These are phyloP conservation scores for Cafeteria roenbergensis DNA, from an alignment of 108 stramenopile genomes.

Conservation along the genomic window DNA sequence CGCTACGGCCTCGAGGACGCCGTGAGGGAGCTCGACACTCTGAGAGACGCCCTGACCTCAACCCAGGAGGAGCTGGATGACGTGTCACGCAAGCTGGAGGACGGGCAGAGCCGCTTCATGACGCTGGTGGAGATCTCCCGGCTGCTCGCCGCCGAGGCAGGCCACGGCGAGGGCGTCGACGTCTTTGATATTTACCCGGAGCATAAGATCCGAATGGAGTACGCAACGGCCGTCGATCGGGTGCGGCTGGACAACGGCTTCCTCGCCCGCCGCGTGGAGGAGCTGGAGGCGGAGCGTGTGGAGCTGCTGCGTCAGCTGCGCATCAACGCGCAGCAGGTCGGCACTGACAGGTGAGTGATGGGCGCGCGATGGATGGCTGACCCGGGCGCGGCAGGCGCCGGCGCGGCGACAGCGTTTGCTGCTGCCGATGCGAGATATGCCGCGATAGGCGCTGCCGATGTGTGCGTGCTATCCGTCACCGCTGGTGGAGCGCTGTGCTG, in stretches of 20 bases:
- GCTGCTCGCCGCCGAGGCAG: not conserved
- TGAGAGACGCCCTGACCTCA: not conserved
- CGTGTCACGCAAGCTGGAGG: not conserved
- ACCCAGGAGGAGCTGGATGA: not conserved
- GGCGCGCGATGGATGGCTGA: too few relatives aligned
- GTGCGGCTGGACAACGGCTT: not conserved
- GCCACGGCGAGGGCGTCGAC: slow-evolving; percentile 3
- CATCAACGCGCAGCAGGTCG: not conserved
- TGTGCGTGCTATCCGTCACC: too few relatives aligned
- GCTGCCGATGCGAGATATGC: too few relatives aligned
- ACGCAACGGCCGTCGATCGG: not conserved
- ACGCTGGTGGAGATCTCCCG: slow-evolving; percentile 1
- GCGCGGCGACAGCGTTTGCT: too few relatives aligned
- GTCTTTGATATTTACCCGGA: not conserved
- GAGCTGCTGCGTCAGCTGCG: not conserved
- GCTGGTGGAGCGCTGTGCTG: too few relatives aligned
- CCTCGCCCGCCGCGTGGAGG: not conserved
- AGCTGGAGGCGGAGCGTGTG: not conserved
- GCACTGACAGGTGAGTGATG: not conserved
- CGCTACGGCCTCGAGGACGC: not conserved
- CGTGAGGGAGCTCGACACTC: not conserved
- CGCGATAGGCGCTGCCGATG: too few relatives aligned
- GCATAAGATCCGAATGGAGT: not conserved
- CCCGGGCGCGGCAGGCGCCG: too few relatives aligned
- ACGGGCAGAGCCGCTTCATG: not conserved